Conservation (phyloP, 805 yeast species). For the Saturnispora zaruensis region DNA sequence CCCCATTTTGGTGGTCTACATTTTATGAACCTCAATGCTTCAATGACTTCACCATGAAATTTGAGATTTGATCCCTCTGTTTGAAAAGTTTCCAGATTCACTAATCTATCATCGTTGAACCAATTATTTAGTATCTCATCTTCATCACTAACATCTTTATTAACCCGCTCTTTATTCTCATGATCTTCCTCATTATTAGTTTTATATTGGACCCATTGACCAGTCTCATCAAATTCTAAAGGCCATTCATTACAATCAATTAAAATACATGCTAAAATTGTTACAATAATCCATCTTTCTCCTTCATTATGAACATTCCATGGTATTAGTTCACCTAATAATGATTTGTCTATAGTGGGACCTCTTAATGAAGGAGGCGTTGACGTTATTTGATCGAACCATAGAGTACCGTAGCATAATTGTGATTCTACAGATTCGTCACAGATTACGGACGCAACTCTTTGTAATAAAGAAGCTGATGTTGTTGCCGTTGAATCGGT, state of each 20-base stretch:
- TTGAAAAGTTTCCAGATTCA: slow-evolving; percentile 21
- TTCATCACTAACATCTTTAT: background rate
- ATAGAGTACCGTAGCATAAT: slow-evolving; percentile 79
- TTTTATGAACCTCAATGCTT: background rate
- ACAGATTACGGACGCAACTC: slow-evolving; percentile 47
- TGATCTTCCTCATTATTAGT: background rate
- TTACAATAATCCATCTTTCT: slow-evolving; percentile 43
- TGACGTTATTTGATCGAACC: slow-evolving; percentile 56
- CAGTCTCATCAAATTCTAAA: background rate
- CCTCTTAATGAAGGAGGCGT: slow-evolving; percentile 56
- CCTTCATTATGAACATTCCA: slow-evolving; percentile 39
- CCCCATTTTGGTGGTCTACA: slow-evolving; percentile 25
- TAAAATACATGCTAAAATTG: slow-evolving; percentile 43
- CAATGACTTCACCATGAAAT: background rate
- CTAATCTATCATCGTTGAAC: slow-evolving; percentile 18
- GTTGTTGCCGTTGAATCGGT: background rate
- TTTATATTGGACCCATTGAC: slow-evolving; percentile 7
- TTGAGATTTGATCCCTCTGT: slow-evolving; percentile 15
- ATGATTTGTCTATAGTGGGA: slow-evolving; percentile 54
- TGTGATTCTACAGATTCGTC: slow-evolving; percentile 44
- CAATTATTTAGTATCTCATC: slow-evolving; percentile 15
- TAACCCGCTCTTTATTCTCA: background rate
- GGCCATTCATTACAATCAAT: slow-evolving; percentile 18
- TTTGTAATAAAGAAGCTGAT: slow-evolving; percentile 34
- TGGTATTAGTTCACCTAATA: slow-evolving; percentile 43